Base-by-base conservation (phyloP, 768 basidiomycete genomes). In the Serendipita indica region DNA sequence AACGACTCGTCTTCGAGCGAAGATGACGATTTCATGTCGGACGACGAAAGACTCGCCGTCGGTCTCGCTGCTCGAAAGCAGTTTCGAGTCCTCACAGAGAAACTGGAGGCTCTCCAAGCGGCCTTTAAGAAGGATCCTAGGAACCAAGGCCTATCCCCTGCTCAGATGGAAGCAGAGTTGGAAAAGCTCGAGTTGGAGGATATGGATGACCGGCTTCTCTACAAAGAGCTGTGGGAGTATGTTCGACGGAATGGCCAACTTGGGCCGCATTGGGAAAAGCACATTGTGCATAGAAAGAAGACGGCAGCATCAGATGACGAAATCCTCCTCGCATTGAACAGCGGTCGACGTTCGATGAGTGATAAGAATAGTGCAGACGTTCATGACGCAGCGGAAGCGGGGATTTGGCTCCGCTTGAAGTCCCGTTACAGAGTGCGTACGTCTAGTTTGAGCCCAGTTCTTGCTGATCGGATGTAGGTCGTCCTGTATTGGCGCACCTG, bases 41-140 rank as follows among this genome's bases (percentile, higher is more conserved):
- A 54, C 49, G 32, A 28, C 10, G 49, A 33, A 10, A 28, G n/a
- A 7, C 32, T 54, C 49, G 49, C 22, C 2, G 32, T 25, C n/a
- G 49, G 49, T 20, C 22, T 54, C 22, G 49, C 49, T 54, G 49
- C 49, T 25, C 49, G 49, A 30, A 54, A 30, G 25, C 49, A 54
- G 7, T 33, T 25, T 27, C 49, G 49, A 7, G 22, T 54, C n/a
- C 49, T 54, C 10, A 28, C 22, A 28, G 49, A 54, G n/a, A 54
- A 30, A 30, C 22, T 54, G 16, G 49, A 33, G 25, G n/a, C 7
- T 7, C 10, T 54, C 5, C 22, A 16, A 18, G 49, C 22, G 10
- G 22, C 49, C 7, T 54, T 28, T 28, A 27, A 28, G n/a, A 20
- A 30, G 16, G 49, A 54, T 33, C 49, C 49, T 25, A 54, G 49